Percentiles rank a stretch among this genome's conserved stretches.
Evolutionary conservation across 345 rosid genomes (phyloP).

Genomic region (Brassica juncea): DNA sequence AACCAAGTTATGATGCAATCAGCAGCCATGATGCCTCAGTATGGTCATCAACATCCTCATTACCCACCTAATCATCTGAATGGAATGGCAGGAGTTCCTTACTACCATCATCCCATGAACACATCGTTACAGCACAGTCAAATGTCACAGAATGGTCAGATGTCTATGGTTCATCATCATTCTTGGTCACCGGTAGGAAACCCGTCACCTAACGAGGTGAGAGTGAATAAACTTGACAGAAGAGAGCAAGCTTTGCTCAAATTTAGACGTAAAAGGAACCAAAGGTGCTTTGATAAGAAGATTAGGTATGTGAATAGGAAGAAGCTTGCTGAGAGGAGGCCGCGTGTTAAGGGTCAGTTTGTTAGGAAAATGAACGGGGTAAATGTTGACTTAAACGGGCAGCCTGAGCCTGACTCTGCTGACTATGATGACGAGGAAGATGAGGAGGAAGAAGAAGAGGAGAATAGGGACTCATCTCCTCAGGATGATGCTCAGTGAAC

Average conservation of each 20-base stretch:
- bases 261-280: slow-evolving; percentile 92
- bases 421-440: slow-evolving; percentile 82
- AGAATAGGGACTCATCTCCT: slow-evolving; percentile 62
- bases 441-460: slow-evolving; percentile 54
- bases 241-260: slow-evolving; percentile 91
- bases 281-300: slow-evolving; percentile 95
- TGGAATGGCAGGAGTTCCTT: slow-evolving; percentile 60
- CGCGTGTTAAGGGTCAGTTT: slow-evolving; percentile 97
- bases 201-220: slow-evolving; percentile 52
- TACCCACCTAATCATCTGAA: slow-evolving; percentile 53
- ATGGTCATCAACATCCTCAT: slow-evolving; percentile 67
- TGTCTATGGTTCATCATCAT: slow-evolving; percentile 52
- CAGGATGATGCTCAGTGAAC: slow-evolving; percentile 56
- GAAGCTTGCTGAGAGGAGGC: slow-evolving; percentile 94
- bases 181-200: slow-evolving; percentile 71
- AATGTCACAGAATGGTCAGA: slow-evolving; percentile 65
- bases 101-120: slow-evolving; percentile 67
- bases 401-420: slow-evolving; percentile 49
- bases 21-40: slow-evolving; percentile 62
- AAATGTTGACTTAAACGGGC: slow-evolving; percentile 82
- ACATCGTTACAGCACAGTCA: slow-evolving; percentile 70
- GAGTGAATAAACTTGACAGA: slow-evolving; percentile 64
- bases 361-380: slow-evolving; percentile 86
- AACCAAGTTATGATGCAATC: slow-evolving; percentile 77
- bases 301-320: slow-evolving; percentile 90